Evolutionary conservation across 2,329 filamentous ascomycete genomes (phyloP).

Genomic region (Endoconidiophora laricicola): DNA sequence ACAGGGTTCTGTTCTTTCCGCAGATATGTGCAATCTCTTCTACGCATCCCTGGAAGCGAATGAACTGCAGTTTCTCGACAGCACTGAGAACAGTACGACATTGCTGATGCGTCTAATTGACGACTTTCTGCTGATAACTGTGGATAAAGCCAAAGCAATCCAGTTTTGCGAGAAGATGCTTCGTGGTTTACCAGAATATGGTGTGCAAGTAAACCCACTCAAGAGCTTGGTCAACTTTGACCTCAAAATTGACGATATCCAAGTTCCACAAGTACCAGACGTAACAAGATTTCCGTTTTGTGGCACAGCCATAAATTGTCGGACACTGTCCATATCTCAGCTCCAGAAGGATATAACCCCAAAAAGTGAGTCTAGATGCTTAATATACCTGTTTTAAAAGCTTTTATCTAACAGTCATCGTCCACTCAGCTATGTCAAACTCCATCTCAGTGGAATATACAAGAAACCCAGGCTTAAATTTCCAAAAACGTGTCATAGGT

Average conservation of each 20-base stretch:
- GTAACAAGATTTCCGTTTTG: slow-evolving; percentile 66
- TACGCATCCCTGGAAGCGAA: slow-evolving; percentile 72
- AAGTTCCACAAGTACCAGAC: slow-evolving; percentile 30
- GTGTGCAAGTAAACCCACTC: slow-evolving; percentile 54
- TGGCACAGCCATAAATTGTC: slow-evolving; percentile 58
- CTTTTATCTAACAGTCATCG: not conserved
- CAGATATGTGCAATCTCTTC: slow-evolving; percentile 83
- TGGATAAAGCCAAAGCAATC: slow-evolving; percentile 46
- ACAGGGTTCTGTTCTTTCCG: slow-evolving; percentile 79
- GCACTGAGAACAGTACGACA: not conserved
- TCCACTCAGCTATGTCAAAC: slow-evolving; percentile 33
- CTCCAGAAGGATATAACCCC: slow-evolving; percentile 38
- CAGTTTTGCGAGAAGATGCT: slow-evolving; percentile 71
- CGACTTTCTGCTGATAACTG: slow-evolving; percentile 81
- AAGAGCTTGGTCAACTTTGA: slow-evolving; percentile 84
- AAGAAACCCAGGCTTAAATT: slow-evolving; percentile 55
- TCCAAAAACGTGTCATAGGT: slow-evolving; percentile 65
- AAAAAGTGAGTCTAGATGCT: slow-evolving; percentile 28
- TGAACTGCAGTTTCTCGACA: slow-evolving; percentile 46
- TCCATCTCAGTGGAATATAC: slow-evolving; percentile 65
- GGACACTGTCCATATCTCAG: slow-evolving; percentile 57
- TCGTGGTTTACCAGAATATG: slow-evolving; percentile 58
- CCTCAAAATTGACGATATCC: slow-evolving; percentile 34
- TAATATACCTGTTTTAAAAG: too few relatives aligned
- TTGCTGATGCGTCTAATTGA: slow-evolving; percentile 28